Evolutionary conservation across 192 early-diverging fungal species (phyloP).

Genomic region (Lobosporangium transversale): DNA sequence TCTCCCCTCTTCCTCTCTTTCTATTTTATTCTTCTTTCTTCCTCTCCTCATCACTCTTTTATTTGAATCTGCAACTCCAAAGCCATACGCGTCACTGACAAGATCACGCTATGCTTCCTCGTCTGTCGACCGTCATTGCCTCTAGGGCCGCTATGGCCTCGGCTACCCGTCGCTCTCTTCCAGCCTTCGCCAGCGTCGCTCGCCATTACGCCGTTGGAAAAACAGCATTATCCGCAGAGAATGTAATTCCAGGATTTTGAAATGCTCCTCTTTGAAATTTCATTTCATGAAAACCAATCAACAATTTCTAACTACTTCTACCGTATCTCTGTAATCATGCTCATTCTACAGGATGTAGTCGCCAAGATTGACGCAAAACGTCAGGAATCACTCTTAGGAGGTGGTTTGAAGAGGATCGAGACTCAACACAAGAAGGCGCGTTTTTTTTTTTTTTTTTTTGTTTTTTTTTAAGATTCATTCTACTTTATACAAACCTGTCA

Average conservation of each 20-base stretch:
- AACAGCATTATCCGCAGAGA: constrained; percentile 48
- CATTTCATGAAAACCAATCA: too few relatives aligned
- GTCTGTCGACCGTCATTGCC: constrained; percentile 42
- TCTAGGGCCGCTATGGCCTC: constrained; percentile 49
- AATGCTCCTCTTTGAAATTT: neutral
- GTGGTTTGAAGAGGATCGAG: constrained; percentile 81
- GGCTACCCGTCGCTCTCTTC: constrained; percentile 42
- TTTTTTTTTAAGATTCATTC: too few relatives aligned
- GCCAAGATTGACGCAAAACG: constrained; percentile 73
- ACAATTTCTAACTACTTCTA: too few relatives aligned
- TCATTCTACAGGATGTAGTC: constrained; percentile 44
- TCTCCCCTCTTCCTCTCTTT: neutral
- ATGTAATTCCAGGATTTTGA: constrained; percentile 15
- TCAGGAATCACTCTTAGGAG: constrained; percentile 76
- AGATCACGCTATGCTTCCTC: constrained; percentile 27
- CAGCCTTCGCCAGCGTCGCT: constrained; percentile 41
- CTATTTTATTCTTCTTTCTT: too few relatives aligned
- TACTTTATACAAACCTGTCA: too few relatives aligned
- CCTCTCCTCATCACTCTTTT: constrained; percentile 14
- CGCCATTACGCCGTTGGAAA: constrained; percentile 52
- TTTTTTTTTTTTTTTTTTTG: too few relatives aligned
- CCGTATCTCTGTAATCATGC: neutral
- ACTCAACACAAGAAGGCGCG: constrained; percentile 87
- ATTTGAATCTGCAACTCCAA: too few relatives aligned
- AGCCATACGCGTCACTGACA: too few relatives aligned